phyloP scores from a whole-genome alignment of 441 rosid genomes.

The Brassica balearica region DNA sequence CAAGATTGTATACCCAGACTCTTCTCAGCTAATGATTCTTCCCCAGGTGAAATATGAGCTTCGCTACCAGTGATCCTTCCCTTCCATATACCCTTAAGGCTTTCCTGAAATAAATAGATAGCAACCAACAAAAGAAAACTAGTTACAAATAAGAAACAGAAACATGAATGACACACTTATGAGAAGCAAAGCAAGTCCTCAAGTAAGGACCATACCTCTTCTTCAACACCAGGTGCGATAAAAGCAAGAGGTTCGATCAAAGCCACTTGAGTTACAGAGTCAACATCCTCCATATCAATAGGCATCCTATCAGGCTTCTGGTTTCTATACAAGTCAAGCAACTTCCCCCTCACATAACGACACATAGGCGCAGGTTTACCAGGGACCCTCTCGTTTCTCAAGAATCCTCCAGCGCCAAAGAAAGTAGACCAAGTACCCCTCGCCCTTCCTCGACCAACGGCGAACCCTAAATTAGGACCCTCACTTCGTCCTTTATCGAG shows the following conservation, averaged over 20 bases:
- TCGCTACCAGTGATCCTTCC: conserved; percentile 78
- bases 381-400: conserved; percentile 52
- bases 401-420: conserved; percentile 32
- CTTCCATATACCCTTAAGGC: conserved; percentile 71
- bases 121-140: neutral
- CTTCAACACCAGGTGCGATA: conserved; percentile 72
- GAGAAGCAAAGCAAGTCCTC: neutral
- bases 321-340: conserved; percentile 85
- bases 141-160: conserved; percentile 15
- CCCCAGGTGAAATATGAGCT: conserved; percentile 55
- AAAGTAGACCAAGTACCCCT: conserved; percentile 36
- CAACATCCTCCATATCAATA: conserved; percentile 63
- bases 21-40: conserved; percentile 55
- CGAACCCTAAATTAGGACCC: conserved; percentile 70
- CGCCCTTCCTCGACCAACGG: conserved; percentile 76
- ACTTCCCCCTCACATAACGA: conserved; percentile 83
- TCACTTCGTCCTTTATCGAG: conserved; percentile 70
- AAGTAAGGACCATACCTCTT: conserved; percentile 56
- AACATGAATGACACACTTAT: neutral
- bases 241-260: conserved; percentile 76
- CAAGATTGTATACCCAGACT: conserved; percentile 46
- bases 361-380: conserved; percentile 47
- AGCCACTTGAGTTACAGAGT: conserved; percentile 52
- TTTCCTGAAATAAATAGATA: conserved; percentile 50
- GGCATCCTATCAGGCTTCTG: conserved; percentile 58